phyloP scores from a whole-genome alignment of 192 early-diverging fungal species.

The Funneliformis geosporum region DNA sequence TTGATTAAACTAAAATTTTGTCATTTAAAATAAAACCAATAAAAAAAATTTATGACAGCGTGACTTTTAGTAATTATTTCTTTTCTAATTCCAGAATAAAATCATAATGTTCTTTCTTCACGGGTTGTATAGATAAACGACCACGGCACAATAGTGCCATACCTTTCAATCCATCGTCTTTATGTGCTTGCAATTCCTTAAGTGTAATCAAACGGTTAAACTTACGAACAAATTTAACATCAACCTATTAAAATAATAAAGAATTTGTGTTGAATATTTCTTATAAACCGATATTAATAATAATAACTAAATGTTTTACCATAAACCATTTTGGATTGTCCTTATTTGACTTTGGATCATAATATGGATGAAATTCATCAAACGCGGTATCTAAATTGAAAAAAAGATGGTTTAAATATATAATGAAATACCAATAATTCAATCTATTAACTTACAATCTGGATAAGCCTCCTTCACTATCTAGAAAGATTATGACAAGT shows the following conservation, averaged over 20 bases:
- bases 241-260: conserved; percentile 46
- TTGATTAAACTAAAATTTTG: too few relatives aligned
- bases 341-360: conserved; percentile 68
- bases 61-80: conserved; percentile 1
- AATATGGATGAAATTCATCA: conserved; percentile 74
- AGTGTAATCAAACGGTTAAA: conserved; percentile 63
- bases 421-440: background rate
- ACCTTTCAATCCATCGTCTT: conserved; percentile 44
- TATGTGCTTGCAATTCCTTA: conserved; percentile 64
- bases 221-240: conserved; percentile 74
- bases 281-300: background rate
- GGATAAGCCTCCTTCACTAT: conserved; percentile 70
- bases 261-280: background rate
- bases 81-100: conserved; percentile 63
- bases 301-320: conserved; percentile 39
- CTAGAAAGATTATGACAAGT: background rate
- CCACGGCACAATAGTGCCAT: conserved; percentile 75
- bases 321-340: conserved; percentile 80
- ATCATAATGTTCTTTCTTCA: conserved; percentile 59
- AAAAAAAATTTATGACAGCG: too few relatives aligned
- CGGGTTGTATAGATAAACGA: conserved; percentile 78
- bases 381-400: conserved; percentile 57
- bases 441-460: conserved; percentile 44
- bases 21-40: too few relatives aligned
- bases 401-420: background rate